Evolutionary conservation across 2,329 filamentous ascomycete species (phyloP).

Genomic region (Monilinia polystroma): DNA sequence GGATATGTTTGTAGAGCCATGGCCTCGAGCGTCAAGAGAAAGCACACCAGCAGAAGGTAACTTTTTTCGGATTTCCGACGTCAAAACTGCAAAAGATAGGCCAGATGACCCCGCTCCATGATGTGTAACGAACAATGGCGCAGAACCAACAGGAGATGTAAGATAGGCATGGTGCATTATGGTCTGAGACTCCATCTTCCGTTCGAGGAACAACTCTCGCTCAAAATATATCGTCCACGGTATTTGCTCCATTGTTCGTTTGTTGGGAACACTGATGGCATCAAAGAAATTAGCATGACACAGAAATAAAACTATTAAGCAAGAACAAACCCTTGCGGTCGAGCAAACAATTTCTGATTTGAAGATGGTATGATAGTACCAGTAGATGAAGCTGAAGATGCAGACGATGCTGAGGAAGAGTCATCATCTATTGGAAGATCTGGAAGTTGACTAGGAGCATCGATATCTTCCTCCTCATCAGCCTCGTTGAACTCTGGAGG

Average conservation of each 20-base stretch:
- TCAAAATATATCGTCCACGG: conserved; percentile 90
- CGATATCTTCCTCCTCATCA: conserved; percentile 48
- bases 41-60: conserved; percentile 81
- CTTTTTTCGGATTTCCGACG: conserved; percentile 71
- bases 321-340: conserved; percentile 61
- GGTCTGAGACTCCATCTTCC: conserved; percentile 43
- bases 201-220: conserved; percentile 74
- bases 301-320: conserved; percentile 20
- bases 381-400: conserved; percentile 78
- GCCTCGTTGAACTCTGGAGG: conserved; percentile 53
- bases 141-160: conserved; percentile 70
- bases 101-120: conserved; percentile 94
- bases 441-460: conserved; percentile 43
- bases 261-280: conserved; percentile 36
- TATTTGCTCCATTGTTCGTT: conserved; percentile 39
- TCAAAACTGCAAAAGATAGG: conserved; percentile 83
- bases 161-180: conserved; percentile 83
- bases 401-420: conserved; percentile 68
- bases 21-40: conserved; percentile 80
- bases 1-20: conserved; percentile 67
- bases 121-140: conserved; percentile 87
- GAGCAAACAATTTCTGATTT: conserved; percentile 70
- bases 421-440: conserved; percentile 55
- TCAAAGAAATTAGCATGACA: conserved; percentile 24
- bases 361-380: conserved; percentile 85